Base-by-base conservation (phyloP, 1,139 yeast genomes). In the Geotrichum siamense region DNA sequence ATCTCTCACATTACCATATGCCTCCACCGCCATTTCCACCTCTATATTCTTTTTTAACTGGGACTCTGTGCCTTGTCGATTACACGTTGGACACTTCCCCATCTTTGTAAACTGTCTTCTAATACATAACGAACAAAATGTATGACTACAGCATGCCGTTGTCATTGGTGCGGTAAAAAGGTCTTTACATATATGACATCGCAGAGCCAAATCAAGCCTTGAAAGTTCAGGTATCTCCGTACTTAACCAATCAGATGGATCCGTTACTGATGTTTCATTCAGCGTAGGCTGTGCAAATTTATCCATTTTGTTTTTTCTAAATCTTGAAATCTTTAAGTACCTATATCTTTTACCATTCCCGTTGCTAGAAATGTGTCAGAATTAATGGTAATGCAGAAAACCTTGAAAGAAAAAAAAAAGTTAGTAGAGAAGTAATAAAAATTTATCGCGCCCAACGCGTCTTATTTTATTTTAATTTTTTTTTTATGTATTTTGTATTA, bases 111-210 rank as follows among this genome's bases (percentile, higher is more conserved):
- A 64, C 50, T 81, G 78, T 51, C 82, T 76, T 49, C 96, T 71
- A 29, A 91, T 84, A 60, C 98, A 91, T 19, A 81, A 72, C 0
- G 96, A 86, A 61, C 98, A 91, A 59, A 87, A 91, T 0, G 93
- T 81, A 60, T 91, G 97, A 3, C 35, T 30, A 39, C 84, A 82
- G 39, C 84, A 82, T 5, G 81, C 73, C 1, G 96, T 84, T 36
- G 83, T 67, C 44, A 86, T 87, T 1, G 98, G 97, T 0, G 93
- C 89, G 37, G 67, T 71, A 49, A 84, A 69, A 52, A 82, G 77
- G 49, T 87, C 96, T 58, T 89, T 86, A 61, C 98, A 91, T n/a
- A 91, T 82, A 55, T 82, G 87, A 57, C 98, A 91, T 56, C 95
- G 62, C 47, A 87, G 69, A 15, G 82, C 68, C 1, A 83, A 70